These are phyloP conservation scores for Nigrospora osmanthi DNA, from an alignment of 2,329 filamentous ascomycete genomes.

Conservation along the genomic window DNA sequence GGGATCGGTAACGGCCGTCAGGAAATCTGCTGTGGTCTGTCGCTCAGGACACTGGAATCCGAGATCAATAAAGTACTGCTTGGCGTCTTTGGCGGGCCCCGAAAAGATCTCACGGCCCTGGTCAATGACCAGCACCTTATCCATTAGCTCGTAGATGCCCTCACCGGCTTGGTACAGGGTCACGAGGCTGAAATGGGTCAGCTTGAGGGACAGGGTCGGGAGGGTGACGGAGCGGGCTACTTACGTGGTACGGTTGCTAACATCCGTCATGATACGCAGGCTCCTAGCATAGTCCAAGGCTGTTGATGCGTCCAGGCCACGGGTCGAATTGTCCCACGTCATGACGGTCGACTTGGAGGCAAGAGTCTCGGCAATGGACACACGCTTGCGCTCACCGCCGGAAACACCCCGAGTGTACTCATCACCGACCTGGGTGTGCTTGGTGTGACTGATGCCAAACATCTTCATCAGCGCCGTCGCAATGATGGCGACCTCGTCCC, in stretches of 20 bases:
- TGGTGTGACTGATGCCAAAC: slow-evolving; percentile 72
- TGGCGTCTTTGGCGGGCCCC: slow-evolving; percentile 53
- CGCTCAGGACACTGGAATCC: slow-evolving; percentile 53
- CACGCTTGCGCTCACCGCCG: slow-evolving; percentile 74
- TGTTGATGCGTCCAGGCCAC: slow-evolving; percentile 73
- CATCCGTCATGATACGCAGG: slow-evolving; percentile 65
- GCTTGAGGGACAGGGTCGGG: slow-evolving; percentile 20
- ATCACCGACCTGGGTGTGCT: slow-evolving; percentile 69
- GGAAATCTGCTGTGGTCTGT: slow-evolving; percentile 69
- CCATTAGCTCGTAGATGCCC: slow-evolving; percentile 48
- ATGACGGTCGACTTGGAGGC: slow-evolving; percentile 67
- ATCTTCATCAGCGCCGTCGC: slow-evolving; percentile 65
- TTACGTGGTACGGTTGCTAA: slow-evolving; percentile 50
- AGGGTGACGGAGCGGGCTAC: slow-evolving; percentile 51
- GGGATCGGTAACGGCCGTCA: slow-evolving; percentile 69
- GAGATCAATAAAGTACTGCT: slow-evolving; percentile 56
- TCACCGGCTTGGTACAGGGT: slow-evolving; percentile 36
- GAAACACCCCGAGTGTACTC: slow-evolving; percentile 65
- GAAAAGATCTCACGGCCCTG: slow-evolving; percentile 56
- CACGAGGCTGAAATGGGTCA: not conserved
- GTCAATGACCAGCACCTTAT: slow-evolving; percentile 75
- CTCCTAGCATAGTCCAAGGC: slow-evolving; percentile 71
- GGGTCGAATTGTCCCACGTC: slow-evolving; percentile 74
- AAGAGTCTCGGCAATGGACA: slow-evolving; percentile 70
- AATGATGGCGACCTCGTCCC: slow-evolving; percentile 58